Evolutionary conservation across 108 stramenopile species (phyloP).

Genomic region (Cyclotella baltica): DNA sequence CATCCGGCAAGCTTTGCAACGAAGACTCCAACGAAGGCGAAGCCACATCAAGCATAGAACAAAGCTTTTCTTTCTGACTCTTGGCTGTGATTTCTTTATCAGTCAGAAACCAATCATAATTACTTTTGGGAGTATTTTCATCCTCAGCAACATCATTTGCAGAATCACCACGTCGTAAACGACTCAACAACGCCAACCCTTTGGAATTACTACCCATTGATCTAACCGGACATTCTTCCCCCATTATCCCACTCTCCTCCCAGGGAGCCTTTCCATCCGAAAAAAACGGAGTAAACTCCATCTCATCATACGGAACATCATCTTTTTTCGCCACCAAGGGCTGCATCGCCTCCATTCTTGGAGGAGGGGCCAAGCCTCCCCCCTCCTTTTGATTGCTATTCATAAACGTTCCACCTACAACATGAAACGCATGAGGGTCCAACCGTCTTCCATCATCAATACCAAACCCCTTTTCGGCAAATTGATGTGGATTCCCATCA

Average conservation of each 20-base stretch:
- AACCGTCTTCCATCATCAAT: constrained; percentile 35
- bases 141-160: constrained; percentile 27
- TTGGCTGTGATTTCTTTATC: constrained; percentile 76
- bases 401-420: constrained; percentile 88
- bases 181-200: constrained; percentile 60
- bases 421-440: constrained; percentile 89
- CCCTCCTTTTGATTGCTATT: constrained; percentile 54
- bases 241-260: constrained; percentile 57
- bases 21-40: not conserved
- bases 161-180: constrained; percentile 45
- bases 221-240: constrained; percentile 18
- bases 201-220: constrained; percentile 39
- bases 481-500: constrained; percentile 89
- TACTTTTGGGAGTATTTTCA: not conserved
- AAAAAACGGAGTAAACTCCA: constrained; percentile 77
- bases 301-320: constrained; percentile 25
- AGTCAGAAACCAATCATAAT: constrained; percentile 62
- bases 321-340: constrained; percentile 36
- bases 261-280: constrained; percentile 78
- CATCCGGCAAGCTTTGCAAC: not conserved
- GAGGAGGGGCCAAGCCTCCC: constrained; percentile 45
- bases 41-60: constrained; percentile 14
- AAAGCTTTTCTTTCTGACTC: constrained; percentile 63
- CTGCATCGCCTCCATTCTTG: constrained; percentile 37
- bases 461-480: constrained; percentile 79